Evolutionary conservation across 208 protist species (phyloP), one percentile per base, ranked within the genome.

Genomic region (Acanthamoeba castellanii): DNA sequence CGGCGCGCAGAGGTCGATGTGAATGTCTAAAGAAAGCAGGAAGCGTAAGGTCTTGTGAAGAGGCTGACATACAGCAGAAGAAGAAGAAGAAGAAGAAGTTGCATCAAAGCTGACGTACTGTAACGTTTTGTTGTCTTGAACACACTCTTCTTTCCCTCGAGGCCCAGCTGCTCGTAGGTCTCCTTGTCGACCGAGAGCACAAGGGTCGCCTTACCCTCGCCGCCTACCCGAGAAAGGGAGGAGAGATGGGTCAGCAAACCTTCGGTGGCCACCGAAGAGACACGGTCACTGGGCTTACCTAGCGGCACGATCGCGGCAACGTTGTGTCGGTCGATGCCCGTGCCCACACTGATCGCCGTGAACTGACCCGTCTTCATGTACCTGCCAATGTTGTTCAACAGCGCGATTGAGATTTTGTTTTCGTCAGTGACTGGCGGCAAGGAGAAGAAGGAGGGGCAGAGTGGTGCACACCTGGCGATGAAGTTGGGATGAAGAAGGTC

Each of bases 141-240:
- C 8, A 47, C 90, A 16, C 66, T 82, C 20, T 61, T 78, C 72
- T 61, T 57, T 8, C 90, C 90, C 27, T 55, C 55, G 20, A 94
- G 47, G 22, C 90, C 90, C 37, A 94, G 70, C 70, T 94, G 90
- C 52, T 94, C 90, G 52, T 94, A 94, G 30, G 90, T 94, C 20
- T 94, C 90, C 45, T 94, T 94, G 72, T 94, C 90, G n/a, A 94
- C 37, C 18, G 90, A 94, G 18, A 94, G 68, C 25, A 94, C 13
- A 4, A 94, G 59, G 22, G 85, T 92, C 25, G 85, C 85, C 59
- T 25, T 68, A 0, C 85, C 85, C 7, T 61, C 47, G 18, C 84
- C 84, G 16, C 50, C 84, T 90, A 8, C 9, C 1, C 37, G 37
- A 42, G 20, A 85, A 42, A 85, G 76, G 6, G 20, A 85, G 16